Evolutionary conservation across 345 rosid genomes (phyloP).

Genomic region (Populus simonii): DNA sequence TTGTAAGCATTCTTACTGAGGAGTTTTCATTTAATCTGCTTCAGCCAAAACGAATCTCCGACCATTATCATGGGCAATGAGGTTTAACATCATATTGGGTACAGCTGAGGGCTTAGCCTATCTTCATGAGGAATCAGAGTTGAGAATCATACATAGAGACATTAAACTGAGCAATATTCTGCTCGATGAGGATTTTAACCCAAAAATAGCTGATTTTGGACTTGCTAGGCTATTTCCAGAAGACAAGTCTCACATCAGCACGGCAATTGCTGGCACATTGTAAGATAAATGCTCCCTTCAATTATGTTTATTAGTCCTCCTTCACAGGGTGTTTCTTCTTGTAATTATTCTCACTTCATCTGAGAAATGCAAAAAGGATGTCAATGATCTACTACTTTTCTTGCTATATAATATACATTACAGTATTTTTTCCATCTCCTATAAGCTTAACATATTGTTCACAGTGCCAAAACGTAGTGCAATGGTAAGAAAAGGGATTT

Average conservation of each 20-base stretch:
- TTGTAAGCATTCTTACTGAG: not conserved
- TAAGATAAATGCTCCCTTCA: constrained; percentile 29
- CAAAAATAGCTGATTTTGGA: constrained; percentile 93
- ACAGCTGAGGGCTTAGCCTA: constrained; percentile 78
- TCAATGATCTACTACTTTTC: too few species aligned
- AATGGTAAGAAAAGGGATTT: too few species aligned
- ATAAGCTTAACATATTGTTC: too few species aligned
- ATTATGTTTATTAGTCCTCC: not conserved
- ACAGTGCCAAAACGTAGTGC: too few species aligned
- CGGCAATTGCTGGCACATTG: constrained; percentile 86
- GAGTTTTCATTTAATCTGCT: constrained; percentile 7
- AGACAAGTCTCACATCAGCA: constrained; percentile 65
- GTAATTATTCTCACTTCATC: not conserved
- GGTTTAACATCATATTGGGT: constrained; percentile 60
- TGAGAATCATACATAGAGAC: constrained; percentile 88
- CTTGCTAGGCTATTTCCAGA: constrained; percentile 73
- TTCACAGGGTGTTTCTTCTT: not conserved
- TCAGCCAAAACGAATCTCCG: constrained; percentile 44
- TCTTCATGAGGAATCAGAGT: constrained; percentile 70
- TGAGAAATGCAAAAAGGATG: too few species aligned
- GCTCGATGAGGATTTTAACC: constrained; percentile 59
- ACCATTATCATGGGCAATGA: constrained; percentile 52
- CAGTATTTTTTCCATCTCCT: too few species aligned
- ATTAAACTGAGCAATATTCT: constrained; percentile 75
- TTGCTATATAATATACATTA: too few species aligned